Base-by-base conservation (phyloP, 106 monocot species). In the Ottelia alismoides region DNA sequence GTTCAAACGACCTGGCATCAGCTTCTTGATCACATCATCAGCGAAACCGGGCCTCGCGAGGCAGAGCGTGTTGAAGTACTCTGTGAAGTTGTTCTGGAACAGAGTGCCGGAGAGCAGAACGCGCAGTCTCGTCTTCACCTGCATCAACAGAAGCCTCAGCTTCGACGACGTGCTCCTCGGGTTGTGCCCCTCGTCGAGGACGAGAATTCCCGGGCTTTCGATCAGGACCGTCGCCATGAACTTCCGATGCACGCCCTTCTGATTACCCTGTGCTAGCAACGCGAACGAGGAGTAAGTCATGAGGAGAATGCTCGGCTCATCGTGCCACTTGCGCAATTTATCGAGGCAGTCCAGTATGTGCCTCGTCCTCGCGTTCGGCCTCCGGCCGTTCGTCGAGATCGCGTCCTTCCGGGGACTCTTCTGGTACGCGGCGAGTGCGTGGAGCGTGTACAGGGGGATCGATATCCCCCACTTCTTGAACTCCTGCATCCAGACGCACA, bases 111-210 rank as follows among this genome's bases (percentile, higher is more conserved):
- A 89, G 25, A 89, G 66, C 62, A 89, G 71, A 46, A 83, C 67
- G 64, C 89, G 67, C 2, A 51, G 68, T 50, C 80, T 73, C 18
- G 89, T 89, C 2, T 80, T 74, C 60, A 77, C 76, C 51, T 66
- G 65, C 83, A 83, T 89, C 65, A 89, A 53, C 0, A 64, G 47
- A 49, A 52, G 83, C 50, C 88, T 70, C 12, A 89, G 58, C 58
- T 89, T 79, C 2, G 83, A 83, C 20, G 28, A 66, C 17, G 67
- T 89, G 43, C 79, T 89, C 70, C 83, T 79, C 47, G 79, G 83
- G 47, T 83, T 83, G 59, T 89, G 88, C 20, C 88, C 88, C 65
- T 89, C 89, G 50, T 89, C 89, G 2, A 89, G 65, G 57, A 89
- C 58, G 40, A 89, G 51, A 28, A 89, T 47, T 18, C 79, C 89